Evolutionary conservation across 768 basidiomycete genomes (phyloP), one percentile per base, ranked within the genome.

Genomic region (Collybiopsis confluens): DNA sequence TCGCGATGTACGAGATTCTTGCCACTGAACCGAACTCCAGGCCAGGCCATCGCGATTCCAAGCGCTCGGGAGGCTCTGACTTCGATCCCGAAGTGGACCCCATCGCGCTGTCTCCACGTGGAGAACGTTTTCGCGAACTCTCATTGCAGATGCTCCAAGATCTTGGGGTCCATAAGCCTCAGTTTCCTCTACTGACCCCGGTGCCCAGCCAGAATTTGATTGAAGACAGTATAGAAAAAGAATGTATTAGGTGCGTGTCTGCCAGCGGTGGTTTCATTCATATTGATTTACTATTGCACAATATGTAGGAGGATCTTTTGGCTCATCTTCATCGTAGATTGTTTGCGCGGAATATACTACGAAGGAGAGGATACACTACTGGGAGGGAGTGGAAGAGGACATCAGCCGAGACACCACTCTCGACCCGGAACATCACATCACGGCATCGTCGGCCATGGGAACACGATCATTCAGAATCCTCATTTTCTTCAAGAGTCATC

Each of bases 91-190:
- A 52, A 8, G 26, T 21, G n/a, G 26, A 42, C 7, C 21, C 50
- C 16, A 33, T 10, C 8, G 16, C 42, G 4, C 18, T 30, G 2
- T 54, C 45, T 27, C 36, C 52, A 1, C 35, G 35, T 15, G 47
- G 41, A 16, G 56, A 54, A 58, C 47, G 53, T 37, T 54, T 49
- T 42, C 51, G 52, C 80, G 86, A 86, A 68, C 71, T 82, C 38
- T 83, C 88, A 7, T 67, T 89, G 45, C 76, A 80, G 56, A 81
- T 92, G 54, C 73, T 90, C 41, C 81, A 85, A 63, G 74, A 76
- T 56, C 74, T 92, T 55, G 82, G 82, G 56, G 79, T 88, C 30
- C 81, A 83, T 62, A 75, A 74, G 58, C 79, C 82, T 36, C 85
- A 88, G 56, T 76, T 79, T 60, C 79, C 82, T 33, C 75, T 77